Conservation (phyloP, 2,329 filamentous ascomycete species). For the Aspergillus tubingensis region DNA sequence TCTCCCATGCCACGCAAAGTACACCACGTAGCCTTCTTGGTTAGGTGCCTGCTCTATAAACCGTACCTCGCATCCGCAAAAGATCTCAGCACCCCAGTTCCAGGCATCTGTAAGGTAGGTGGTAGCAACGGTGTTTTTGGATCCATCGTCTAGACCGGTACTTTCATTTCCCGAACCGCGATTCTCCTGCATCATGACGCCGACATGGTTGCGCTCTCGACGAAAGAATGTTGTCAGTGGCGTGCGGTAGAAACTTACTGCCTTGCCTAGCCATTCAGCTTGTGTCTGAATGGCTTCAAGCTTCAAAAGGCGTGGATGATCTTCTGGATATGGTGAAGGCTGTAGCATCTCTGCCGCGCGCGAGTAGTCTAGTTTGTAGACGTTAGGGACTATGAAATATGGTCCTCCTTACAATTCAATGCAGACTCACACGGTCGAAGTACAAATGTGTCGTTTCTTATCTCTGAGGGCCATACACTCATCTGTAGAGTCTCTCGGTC, state of each 20-base stretch:
- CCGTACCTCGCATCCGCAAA: constrained; percentile 67
- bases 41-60: constrained; percentile 58
- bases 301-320: constrained; percentile 8
- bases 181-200: constrained; percentile 57
- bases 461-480: constrained; percentile 56
- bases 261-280: constrained; percentile 39
- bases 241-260: constrained; percentile 57
- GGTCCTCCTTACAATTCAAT: not conserved
- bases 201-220: constrained; percentile 62
- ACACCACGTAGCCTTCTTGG: constrained; percentile 61
- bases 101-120: constrained; percentile 70
- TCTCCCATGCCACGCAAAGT: constrained; percentile 65
- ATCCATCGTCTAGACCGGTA: constrained; percentile 68
- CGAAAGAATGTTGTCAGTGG: constrained; percentile 65
- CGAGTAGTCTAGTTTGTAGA: constrained; percentile 15
- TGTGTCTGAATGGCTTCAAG: constrained; percentile 9
- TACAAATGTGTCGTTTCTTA: constrained; percentile 31
- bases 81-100: constrained; percentile 72
- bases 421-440: constrained; percentile 16
- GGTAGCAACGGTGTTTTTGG: constrained; percentile 57
- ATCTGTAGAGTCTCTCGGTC: constrained; percentile 57
- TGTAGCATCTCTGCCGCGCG: constrained; percentile 21
- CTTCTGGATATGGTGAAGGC: constrained; percentile 16
- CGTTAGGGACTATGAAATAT: not conserved
- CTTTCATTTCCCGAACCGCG: not conserved